Conservation (phyloP, 352 stramenopile genomes). For the Saprolegnia parasitica region DNA sequence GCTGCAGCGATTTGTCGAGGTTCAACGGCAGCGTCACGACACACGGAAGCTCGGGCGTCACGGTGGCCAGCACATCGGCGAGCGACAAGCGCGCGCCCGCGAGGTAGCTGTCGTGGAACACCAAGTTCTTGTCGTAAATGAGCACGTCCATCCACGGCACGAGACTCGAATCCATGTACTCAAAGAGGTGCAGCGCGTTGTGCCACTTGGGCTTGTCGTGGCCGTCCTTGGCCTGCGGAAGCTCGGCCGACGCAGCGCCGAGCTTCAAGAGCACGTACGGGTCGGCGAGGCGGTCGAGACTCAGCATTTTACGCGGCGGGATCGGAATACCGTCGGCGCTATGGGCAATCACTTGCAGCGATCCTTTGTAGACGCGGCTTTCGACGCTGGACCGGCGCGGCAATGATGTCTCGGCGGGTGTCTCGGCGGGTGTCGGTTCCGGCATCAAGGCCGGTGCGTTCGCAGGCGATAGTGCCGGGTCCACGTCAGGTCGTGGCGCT, state of each 20-base stretch:
- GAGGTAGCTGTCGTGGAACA: constrained; percentile 43
- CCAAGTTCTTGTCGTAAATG: constrained; percentile 43
- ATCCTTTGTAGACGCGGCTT: constrained; percentile 19
- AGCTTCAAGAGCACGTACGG: constrained; percentile 44
- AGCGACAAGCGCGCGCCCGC: constrained; percentile 38
- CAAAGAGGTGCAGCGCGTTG: constrained; percentile 42
- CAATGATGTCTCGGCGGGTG: background rate
- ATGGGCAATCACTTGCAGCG: constrained; percentile 14
- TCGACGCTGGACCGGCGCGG: background rate
- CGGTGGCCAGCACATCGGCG: constrained; percentile 1
- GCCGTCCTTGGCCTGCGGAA: constrained; percentile 37
- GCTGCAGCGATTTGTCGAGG: constrained; percentile 5
- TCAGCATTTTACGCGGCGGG: background rate
- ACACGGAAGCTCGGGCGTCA: constrained; percentile 12
- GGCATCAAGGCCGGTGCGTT: background rate
- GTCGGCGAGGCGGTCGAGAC: constrained; percentile 41
- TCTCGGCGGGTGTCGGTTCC: background rate
- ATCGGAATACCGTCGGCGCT: constrained; percentile 12
- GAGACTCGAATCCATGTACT: constrained; percentile 37
- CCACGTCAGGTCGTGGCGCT: background rate
- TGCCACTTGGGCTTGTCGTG: constrained; percentile 47
- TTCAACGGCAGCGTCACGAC: background rate
- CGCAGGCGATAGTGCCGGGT: background rate
- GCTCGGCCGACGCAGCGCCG: constrained; percentile 33
- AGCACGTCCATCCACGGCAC: constrained; percentile 34